phyloP scores from a whole-genome alignment of 495 filamentous ascomycete species.

The Trichocladium uniseriatum region DNA sequence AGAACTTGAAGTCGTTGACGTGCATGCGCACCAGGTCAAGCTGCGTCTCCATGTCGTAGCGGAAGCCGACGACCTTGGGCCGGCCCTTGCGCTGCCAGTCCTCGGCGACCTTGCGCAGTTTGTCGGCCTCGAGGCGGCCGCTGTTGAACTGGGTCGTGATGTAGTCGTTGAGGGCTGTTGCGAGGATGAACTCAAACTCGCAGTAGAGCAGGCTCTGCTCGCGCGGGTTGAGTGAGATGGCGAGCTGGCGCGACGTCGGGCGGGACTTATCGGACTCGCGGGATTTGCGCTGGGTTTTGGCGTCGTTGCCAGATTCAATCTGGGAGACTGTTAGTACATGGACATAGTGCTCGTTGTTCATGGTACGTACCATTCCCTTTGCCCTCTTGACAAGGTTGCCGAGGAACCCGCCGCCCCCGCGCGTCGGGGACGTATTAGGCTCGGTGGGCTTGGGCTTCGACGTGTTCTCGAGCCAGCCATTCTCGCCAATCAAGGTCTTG shows the following conservation, averaged over 20 bases:
- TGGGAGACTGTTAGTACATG: slow-evolving; percentile 5
- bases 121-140: slow-evolving; percentile 30
- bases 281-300: slow-evolving; percentile 20
- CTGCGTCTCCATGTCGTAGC: slow-evolving; percentile 43
- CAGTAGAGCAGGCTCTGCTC: slow-evolving; percentile 40
- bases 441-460: slow-evolving; percentile 13
- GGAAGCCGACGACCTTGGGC: slow-evolving; percentile 35
- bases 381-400: slow-evolving; percentile 33
- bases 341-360: background rate
- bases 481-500: slow-evolving; percentile 38
- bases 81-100: slow-evolving; percentile 35
- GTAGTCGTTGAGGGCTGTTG: slow-evolving; percentile 30
- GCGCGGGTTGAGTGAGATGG: slow-evolving; percentile 33
- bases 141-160: slow-evolving; percentile 30
- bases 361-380: slow-evolving; percentile 33
- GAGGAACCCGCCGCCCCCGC: slow-evolving; percentile 24
- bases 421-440: slow-evolving; percentile 14
- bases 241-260: slow-evolving; percentile 12
- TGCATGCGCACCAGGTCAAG: slow-evolving; percentile 34
- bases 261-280: slow-evolving; percentile 16
- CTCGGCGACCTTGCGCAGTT: slow-evolving; percentile 29
- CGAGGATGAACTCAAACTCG: slow-evolving; percentile 35
- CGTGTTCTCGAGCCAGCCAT: slow-evolving; percentile 41
- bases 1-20: slow-evolving; percentile 36
- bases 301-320: slow-evolving; percentile 22